A percentile compares a stretch with the other conserved stretches of the same genome.
Evolutionary conservation across 2,329 filamentous ascomycete species (phyloP).

Genomic region (Xylariaceae sp.): DNA sequence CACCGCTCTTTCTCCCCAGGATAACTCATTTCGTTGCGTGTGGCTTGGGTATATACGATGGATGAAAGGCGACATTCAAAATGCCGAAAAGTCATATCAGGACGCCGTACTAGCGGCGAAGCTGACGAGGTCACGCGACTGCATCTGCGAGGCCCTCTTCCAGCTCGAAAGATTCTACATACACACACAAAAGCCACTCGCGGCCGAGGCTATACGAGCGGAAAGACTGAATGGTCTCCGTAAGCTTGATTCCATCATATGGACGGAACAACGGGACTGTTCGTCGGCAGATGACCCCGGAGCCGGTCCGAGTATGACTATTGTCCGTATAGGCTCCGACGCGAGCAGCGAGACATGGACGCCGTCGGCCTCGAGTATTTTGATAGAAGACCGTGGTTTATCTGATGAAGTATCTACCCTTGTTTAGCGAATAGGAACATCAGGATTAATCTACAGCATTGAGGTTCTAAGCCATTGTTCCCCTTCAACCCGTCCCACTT

Average conservation of each 20-base stretch:
- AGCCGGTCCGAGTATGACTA: slow-evolving; percentile 7
- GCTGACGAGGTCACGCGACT: slow-evolving; percentile 27
- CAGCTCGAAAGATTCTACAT: slow-evolving; percentile 31
- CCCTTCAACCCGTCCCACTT: neutral
- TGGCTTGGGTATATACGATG: slow-evolving; percentile 30
- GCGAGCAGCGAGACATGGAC: slow-evolving; percentile 12
- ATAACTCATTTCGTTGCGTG: slow-evolving; percentile 27
- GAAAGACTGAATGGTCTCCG: slow-evolving; percentile 24
- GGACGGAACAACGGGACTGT: slow-evolving; percentile 18
- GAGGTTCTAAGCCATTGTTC: neutral
- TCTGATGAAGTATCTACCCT: slow-evolving; percentile 11
- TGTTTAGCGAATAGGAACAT: slow-evolving; percentile 9
- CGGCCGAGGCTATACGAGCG: slow-evolving; percentile 25
- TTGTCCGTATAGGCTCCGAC: slow-evolving; percentile 16
- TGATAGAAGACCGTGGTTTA: slow-evolving; percentile 19
- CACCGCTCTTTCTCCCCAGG: slow-evolving; percentile 21
- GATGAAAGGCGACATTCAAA: slow-evolving; percentile 20
- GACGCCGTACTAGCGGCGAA: slow-evolving; percentile 25
- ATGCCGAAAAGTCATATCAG: slow-evolving; percentile 25
- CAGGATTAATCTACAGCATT: slow-evolving; percentile 6
- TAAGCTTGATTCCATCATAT: slow-evolving; percentile 23
- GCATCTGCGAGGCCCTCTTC: slow-evolving; percentile 27
- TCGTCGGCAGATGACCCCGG: slow-evolving; percentile 2
- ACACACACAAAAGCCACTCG: slow-evolving; percentile 22
- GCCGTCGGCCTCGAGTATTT: slow-evolving; percentile 11